phyloP scores from a whole-genome alignment of 1,284 basidiomycete genomes.

The Phlebopus sp. region DNA sequence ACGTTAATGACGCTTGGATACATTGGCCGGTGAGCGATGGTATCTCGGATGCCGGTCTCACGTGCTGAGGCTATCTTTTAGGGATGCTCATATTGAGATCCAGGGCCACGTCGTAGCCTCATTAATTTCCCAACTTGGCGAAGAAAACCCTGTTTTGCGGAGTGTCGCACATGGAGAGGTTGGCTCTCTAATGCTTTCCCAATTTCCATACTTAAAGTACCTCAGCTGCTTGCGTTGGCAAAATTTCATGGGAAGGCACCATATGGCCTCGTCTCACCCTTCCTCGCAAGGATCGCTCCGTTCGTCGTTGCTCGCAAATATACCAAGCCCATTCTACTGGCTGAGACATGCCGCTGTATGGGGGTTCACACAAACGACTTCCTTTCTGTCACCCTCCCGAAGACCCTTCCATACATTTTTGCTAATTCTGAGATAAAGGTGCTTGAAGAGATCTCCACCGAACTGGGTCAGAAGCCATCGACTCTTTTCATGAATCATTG shows the following conservation, averaged over 20 bases:
- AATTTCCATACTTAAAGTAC: conserved; percentile 11
- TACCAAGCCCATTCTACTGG: conserved; percentile 55
- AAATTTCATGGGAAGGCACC: conserved; percentile 62
- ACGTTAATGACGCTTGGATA: conserved; percentile 56
- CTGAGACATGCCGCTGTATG: conserved; percentile 65
- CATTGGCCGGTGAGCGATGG: conserved; percentile 56
- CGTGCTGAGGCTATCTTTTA: conserved; percentile 24
- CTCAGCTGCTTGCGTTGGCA: conserved; percentile 59
- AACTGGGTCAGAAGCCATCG: conserved; percentile 47
- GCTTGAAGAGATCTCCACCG: conserved; percentile 42
- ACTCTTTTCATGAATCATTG: conserved; percentile 61
- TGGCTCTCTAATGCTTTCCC: conserved; percentile 2
- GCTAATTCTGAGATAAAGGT: conserved; percentile 55
- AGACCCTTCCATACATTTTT: conserved; percentile 73
- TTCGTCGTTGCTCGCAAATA: conserved; percentile 61
- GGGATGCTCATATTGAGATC: conserved; percentile 48
- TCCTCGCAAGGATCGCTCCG: conserved; percentile 66
- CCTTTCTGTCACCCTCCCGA: conserved; percentile 60
- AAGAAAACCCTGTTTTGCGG: conserved; percentile 63
- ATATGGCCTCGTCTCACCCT: conserved; percentile 69
- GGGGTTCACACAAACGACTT: conserved; percentile 58
- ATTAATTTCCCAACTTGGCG: conserved; percentile 68
- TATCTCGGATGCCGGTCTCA: not conserved
- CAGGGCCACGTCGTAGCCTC: conserved; percentile 63
- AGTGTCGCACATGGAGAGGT: conserved; percentile 68